phyloP scores from a whole-genome alignment of 1,139 yeast species.

The Candida gigantensis region DNA sequence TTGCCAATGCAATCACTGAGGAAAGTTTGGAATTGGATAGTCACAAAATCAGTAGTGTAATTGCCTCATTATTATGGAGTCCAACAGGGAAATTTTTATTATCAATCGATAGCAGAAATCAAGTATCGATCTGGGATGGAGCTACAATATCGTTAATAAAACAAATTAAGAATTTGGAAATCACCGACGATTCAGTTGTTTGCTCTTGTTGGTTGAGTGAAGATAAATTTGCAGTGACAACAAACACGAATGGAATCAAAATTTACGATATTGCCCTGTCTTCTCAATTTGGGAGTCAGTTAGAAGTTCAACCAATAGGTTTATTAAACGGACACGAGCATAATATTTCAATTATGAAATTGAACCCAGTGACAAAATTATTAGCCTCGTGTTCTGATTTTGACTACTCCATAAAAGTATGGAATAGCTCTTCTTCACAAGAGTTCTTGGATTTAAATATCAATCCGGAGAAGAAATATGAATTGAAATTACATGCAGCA shows the following conservation, averaged over 20 bases:
- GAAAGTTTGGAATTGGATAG: slow-evolving; percentile 12
- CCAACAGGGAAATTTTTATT: slow-evolving; percentile 37
- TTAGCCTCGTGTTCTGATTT: slow-evolving; percentile 73
- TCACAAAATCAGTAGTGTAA: slow-evolving; percentile 15
- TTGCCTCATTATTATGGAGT: slow-evolving; percentile 37
- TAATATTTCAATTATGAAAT: slow-evolving; percentile 56
- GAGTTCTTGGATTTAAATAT: slow-evolving; percentile 34
- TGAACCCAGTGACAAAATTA: slow-evolving; percentile 51
- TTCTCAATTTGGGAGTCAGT: slow-evolving; percentile 10
- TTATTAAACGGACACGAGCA: slow-evolving; percentile 69
- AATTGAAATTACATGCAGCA: slow-evolving; percentile 44
- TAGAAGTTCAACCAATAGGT: slow-evolving; percentile 56
- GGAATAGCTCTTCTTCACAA: slow-evolving; percentile 65
- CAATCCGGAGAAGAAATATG: slow-evolving; percentile 14
- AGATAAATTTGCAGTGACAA: slow-evolving; percentile 69
- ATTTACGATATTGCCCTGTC: slow-evolving; percentile 50
- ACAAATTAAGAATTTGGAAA: slow-evolving; percentile 20
- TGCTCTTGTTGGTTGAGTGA: slow-evolving; percentile 74
- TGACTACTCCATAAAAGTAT: slow-evolving; percentile 68
- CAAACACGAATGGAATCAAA: slow-evolving; percentile 54
- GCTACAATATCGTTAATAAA: slow-evolving; percentile 32
- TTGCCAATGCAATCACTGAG: slow-evolving; percentile 29
- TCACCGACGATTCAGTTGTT: slow-evolving; percentile 16
- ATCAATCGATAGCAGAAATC: slow-evolving; percentile 32
- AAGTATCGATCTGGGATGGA: slow-evolving; percentile 44